Base-by-base conservation (phyloP, 192 early-diverging fungal species). In the Coemansia sp. region DNA sequence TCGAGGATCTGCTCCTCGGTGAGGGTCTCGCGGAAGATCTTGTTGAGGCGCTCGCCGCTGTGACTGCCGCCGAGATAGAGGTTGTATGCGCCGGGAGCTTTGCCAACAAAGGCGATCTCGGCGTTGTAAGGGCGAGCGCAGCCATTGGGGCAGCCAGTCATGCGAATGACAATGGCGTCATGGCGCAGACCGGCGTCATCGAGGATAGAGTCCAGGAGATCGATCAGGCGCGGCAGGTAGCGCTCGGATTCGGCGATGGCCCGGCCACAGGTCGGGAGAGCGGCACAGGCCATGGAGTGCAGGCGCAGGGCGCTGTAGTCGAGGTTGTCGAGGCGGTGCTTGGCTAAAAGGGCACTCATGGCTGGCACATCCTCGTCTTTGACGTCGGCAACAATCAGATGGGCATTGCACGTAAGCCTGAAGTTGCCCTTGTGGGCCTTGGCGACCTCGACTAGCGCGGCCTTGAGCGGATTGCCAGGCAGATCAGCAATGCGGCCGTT, bases 91-190 rank as follows among this genome's bases (percentile, higher is more conserved):
- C 93, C 93, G 23, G 91, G 90, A 7, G 95, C 95, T 77, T 98
- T 98, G 61, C 95, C 95, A 19, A 98, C 89, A 66, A 95, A 94
- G 4, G 91, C 95, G 67, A 98, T 91, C 76, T 98, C 95, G 45
- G 93, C 94, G 59, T 95, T 87, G 70, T 93, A 92, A 10, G 95
- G 95, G 22, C 95, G 85, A 4, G 95, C 95, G 69, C 95, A 98
- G 67, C 94, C 94, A 76, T 98, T 98, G n/a, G 95, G 95, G 71
- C 95, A 98, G 58, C 95, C 95, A 0, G 96, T 98, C 96, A 98
- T 98, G 65, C 96, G 87, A 65, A 98, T 93, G 22, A 91, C 91
- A 68, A 98, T 93, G 56, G 92, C 91, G 72, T 98, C 92, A 36
- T 93, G 77, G 46, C 89, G 81, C 61, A 98, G 67, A 11, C 96